Evolutionary conservation across 106 monocot species (phyloP), one percentile per base, ranked within the genome.

Genomic region (Amphibolis antarctica): DNA sequence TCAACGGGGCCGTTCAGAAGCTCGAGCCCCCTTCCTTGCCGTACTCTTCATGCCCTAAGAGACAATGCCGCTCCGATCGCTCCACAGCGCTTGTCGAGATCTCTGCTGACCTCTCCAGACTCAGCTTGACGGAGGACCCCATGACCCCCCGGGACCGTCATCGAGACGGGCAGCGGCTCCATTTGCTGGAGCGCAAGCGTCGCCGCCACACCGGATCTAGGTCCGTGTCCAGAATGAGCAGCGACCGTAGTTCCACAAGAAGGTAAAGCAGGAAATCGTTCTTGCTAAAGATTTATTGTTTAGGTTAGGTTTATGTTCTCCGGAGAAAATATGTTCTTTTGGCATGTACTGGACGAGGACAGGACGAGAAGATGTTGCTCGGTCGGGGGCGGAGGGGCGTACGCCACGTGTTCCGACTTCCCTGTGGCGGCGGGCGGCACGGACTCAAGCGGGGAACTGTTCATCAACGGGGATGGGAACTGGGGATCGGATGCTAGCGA

Each of bases 401-500:
- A 82, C 54, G 89, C 80, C 29, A 89, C 89, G 42, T 89, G 89
- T 67, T 88, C 88, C 3, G 79, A 82, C 57, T 83, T 85, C 69
- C 93, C 81, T 4, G 53, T 83, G 44, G 79, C 78, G 20, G 65
- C 80, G 11, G 82, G 79, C 19, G 88, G 85, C 13, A 89, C 94
- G 44, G 94, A 89, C 51, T 94, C 94, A 1, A 89, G 94, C 56
- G 89, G 88, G 12, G 93, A 93, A 79, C 56, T 89, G 63, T 84
- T 88, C 52, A 54, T 69, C 9, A 87, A 73, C 25, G 88, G 81
- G 63, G 84, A 85, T 23, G 79, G 73, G 43, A 82, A 76, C 50
- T 94, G 94, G 94, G 89, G 83, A 9, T 86, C 83, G 11, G 94
- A 94, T 29, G 81, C 74, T 1, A 84, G 94, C 66, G 94, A 94